Conservation (phyloP, 2,329 filamentous ascomycete species). For the Paecilomyces variotii region DNA sequence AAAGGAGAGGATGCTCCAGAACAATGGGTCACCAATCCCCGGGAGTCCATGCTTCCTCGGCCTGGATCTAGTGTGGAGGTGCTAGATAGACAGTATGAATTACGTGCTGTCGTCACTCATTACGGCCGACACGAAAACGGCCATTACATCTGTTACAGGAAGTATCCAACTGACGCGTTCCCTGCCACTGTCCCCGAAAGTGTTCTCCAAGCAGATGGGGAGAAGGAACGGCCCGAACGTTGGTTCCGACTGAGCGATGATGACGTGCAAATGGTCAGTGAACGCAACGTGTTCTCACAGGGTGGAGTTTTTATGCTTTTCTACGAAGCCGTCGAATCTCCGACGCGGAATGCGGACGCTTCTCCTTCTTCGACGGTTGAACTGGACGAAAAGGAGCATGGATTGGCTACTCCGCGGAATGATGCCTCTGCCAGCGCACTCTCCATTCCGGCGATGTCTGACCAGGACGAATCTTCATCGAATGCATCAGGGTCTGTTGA, state of each 20-base stretch:
- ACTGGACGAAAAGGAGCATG: not conserved
- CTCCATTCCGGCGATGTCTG: not conserved
- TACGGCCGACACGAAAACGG: slow-evolving; percentile 89
- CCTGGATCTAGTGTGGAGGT: slow-evolving; percentile 47
- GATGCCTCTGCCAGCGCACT: not conserved
- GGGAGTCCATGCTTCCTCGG: slow-evolving; percentile 63
- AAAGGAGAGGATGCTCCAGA: slow-evolving; percentile 43
- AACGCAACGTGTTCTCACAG: slow-evolving; percentile 65
- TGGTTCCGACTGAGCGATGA: slow-evolving; percentile 96
- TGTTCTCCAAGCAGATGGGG: slow-evolving; percentile 23
- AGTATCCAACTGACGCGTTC: slow-evolving; percentile 45
- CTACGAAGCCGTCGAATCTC: slow-evolving; percentile 64
- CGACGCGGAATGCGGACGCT: not conserved
- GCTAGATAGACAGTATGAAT: slow-evolving; percentile 52
- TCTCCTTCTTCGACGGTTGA: not conserved
- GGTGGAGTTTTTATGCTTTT: slow-evolving; percentile 95
- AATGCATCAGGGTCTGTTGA: not conserved
- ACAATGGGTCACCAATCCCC: slow-evolving; percentile 62
- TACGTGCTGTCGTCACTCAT: slow-evolving; percentile 80
- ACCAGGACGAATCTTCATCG: not conserved
- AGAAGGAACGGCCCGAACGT: slow-evolving; percentile 39
- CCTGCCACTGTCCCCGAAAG: slow-evolving; percentile 23
- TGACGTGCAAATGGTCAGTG: slow-evolving; percentile 64
- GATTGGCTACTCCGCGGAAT: not conserved
- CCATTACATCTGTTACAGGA: slow-evolving; percentile 87